phyloP scores from a whole-genome alignment of 352 stramenopile genomes.

The Globisporangium camurandrum region DNA sequence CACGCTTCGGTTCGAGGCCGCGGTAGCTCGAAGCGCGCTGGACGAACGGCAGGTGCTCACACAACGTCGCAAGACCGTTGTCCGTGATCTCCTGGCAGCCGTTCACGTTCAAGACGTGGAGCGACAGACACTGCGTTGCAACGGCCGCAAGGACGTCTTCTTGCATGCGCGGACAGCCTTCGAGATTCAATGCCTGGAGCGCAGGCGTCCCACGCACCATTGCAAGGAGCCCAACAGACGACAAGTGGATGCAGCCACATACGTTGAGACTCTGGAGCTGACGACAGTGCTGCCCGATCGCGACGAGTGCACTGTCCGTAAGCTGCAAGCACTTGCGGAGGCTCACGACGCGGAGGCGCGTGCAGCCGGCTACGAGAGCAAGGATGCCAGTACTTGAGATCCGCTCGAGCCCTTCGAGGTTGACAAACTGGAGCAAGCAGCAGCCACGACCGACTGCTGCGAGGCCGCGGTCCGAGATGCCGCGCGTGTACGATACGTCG shows the following conservation, averaged over 20 bases:
- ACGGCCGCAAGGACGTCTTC: conserved; percentile 62
- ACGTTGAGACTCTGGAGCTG: conserved; percentile 61
- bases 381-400: conserved; percentile 45
- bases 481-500: conserved; percentile 51
- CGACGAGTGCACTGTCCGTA: conserved; percentile 31
- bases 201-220: conserved; percentile 41
- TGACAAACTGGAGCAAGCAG: conserved; percentile 57
- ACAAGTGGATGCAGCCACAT: conserved; percentile 49
- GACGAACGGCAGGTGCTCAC: conserved; percentile 65
- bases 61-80: conserved; percentile 53
- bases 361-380: conserved; percentile 39
- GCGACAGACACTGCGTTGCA: conserved; percentile 35
- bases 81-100: conserved; percentile 78
- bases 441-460: conserved; percentile 41
- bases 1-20: conserved; percentile 43
- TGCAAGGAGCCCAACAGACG: conserved; percentile 36
- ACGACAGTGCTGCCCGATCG: conserved; percentile 37
- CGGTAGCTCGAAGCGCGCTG: conserved; percentile 39
- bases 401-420: conserved; percentile 54
- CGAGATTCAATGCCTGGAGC: conserved; percentile 60
- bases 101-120: conserved; percentile 65
- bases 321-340: conserved; percentile 57
- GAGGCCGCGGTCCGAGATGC: conserved; percentile 55
- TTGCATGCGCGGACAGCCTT: conserved; percentile 57
- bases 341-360: conserved; percentile 47